These are phyloP conservation scores for Raphidocelis subcapitata DNA, from an alignment of 139 green algal species.

Conservation along the genomic window DNA sequence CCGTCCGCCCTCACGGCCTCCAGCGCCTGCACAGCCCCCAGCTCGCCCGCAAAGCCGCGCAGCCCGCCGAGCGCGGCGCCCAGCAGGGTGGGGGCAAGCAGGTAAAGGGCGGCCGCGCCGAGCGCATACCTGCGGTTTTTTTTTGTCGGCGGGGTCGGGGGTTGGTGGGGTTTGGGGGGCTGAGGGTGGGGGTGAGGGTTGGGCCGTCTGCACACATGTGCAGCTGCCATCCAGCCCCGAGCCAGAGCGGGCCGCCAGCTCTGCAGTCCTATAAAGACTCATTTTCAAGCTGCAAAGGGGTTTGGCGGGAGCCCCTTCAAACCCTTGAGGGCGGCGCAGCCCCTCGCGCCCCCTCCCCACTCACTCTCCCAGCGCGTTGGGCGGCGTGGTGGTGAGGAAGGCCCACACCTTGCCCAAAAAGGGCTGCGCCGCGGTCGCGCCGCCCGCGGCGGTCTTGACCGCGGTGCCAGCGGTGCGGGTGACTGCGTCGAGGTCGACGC, in stretches of 20 bases:
- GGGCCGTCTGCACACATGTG: too few species aligned
- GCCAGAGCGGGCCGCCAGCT: too few species aligned
- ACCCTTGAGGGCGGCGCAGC: too few species aligned
- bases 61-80: conserved; percentile 42
- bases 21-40: conserved; percentile 61
- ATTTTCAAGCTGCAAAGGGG: too few species aligned
- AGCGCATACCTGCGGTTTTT: conserved; percentile 38
- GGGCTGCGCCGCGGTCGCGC: conserved; percentile 51
- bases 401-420: conserved; percentile 42
- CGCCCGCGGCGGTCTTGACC: conserved; percentile 32
- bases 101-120: conserved; percentile 33
- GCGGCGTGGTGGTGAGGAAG: conserved; percentile 56
- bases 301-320: too few species aligned
- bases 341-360: too few species aligned
- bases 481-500: conserved; percentile 39
- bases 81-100: conserved; percentile 50
- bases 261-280: too few species aligned
- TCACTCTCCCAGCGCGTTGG: too few species aligned
- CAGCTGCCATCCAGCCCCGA: too few species aligned
- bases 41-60: conserved; percentile 51
- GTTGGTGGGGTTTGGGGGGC: too few species aligned
- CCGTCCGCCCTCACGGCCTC: conserved; percentile 49
- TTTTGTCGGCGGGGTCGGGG: background rate
- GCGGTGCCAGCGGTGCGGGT: conserved; percentile 29
- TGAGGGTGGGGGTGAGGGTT: too few species aligned